Base-by-base conservation (phyloP, 2,329 filamentous ascomycete species). In the Drechslerella coelobrocha region DNA sequence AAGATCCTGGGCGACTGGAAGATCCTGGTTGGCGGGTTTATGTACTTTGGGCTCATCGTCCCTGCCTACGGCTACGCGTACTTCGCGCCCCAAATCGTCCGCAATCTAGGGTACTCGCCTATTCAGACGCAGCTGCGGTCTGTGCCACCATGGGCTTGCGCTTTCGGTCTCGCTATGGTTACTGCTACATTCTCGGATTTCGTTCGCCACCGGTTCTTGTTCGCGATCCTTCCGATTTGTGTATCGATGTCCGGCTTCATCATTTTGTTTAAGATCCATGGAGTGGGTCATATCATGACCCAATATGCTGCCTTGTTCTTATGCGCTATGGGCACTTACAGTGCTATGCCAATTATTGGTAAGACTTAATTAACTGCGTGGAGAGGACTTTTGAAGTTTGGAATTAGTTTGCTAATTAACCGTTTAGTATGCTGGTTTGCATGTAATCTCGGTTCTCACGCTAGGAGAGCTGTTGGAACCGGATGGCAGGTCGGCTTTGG, bases 221-320 rank as follows among this genome's bases (percentile, higher is more conserved):
- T 93, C 78, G 83, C 87, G 37, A 78, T 95, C 7, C 78, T 86
- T 29, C 85, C 89, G 2, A 89, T 92, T 73, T 82, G 81, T 71
- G 78, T 96, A 21, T 82, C 86, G 50, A 88, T 96, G 55, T 77
- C 84, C 0, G 92, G 91, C 1, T 93, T 96, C 74, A 85, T 81
- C 2, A 90, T 93, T 71, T 83, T 96, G 6, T 80, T 95, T 52
- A 81, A 82, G 9, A 85, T 93, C 3, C 89, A 93, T 78, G 79
- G 89, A 76, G 57, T 61, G 14, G 41, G 23, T 2, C 84, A 91
- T 77, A 81, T 80, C 0, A 73, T 83, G 10, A 79, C 90, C 5
- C 84, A 94, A 78, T 97, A 96, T 76, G 89, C 82, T 0, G 90
- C 89, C 0, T 83, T 97, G 0, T 96, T 95, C 81, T 81, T 97